Evolutionary conservation across 1,139 yeast species (phyloP).

Genomic region (Pichia sp.): DNA sequence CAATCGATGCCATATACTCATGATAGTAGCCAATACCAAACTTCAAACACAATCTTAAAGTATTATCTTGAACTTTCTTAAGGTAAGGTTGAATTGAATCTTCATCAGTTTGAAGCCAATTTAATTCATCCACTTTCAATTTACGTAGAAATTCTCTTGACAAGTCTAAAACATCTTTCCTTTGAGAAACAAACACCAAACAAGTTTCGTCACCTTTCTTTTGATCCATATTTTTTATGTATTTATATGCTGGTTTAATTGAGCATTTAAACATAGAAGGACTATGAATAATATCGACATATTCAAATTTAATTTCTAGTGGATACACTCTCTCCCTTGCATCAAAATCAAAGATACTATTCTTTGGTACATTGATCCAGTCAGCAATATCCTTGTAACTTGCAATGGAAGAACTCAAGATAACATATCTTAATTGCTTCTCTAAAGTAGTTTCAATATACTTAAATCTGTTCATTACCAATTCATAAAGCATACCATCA

Average conservation of each 20-base stretch:
- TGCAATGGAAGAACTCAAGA: constrained; percentile 61
- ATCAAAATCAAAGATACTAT: constrained; percentile 61
- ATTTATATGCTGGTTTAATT: constrained; percentile 43
- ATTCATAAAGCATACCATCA: constrained; percentile 62
- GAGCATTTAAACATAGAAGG: constrained; percentile 47
- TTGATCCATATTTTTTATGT: constrained; percentile 26
- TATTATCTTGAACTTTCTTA: constrained; percentile 41
- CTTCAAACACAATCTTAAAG: constrained; percentile 40
- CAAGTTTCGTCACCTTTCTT: constrained; percentile 33
- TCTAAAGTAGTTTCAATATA: constrained; percentile 63
- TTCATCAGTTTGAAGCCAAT: constrained; percentile 33
- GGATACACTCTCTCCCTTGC: constrained; percentile 55
- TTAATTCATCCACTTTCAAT: constrained; percentile 29
- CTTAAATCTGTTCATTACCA: constrained; percentile 61
- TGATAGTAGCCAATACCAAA: constrained; percentile 67
- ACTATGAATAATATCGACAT: constrained; percentile 41
- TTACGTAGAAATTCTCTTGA: constrained; percentile 40
- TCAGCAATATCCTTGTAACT: constrained; percentile 75
- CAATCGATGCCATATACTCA: constrained; percentile 52
- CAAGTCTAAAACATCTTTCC: constrained; percentile 51
- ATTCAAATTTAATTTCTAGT: constrained; percentile 54
- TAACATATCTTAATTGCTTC: constrained; percentile 52
- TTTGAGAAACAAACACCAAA: constrained; percentile 51
- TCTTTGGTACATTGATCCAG: constrained; percentile 70
- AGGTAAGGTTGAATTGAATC: constrained; percentile 41